These are phyloP conservation scores for Bryoglossum gracile DNA, from an alignment of 495 filamentous ascomycete genomes.

Conservation along the genomic window DNA sequence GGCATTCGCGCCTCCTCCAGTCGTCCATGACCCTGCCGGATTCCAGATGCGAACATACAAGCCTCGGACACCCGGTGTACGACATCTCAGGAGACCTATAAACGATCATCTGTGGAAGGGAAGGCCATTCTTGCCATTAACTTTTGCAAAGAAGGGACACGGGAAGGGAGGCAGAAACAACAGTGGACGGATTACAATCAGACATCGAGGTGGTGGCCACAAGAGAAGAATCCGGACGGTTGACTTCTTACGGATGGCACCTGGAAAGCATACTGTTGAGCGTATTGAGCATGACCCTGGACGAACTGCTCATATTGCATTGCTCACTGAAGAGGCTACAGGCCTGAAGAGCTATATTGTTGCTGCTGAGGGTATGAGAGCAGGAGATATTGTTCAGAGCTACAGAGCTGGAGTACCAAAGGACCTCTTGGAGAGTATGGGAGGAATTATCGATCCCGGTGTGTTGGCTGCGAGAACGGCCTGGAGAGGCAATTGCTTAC, in stretches of 20 bases:
- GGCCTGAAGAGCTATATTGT: slow-evolving; percentile 78
- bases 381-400: slow-evolving; percentile 84
- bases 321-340: slow-evolving; percentile 64
- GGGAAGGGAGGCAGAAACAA: slow-evolving; percentile 89
- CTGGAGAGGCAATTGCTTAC: slow-evolving; percentile 90
- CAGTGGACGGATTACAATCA: slow-evolving; percentile 72
- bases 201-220: slow-evolving; percentile 84
- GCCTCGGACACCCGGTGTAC: slow-evolving; percentile 86
- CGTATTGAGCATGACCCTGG: slow-evolving; percentile 95
- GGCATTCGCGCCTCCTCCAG: slow-evolving; percentile 25
- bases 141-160: slow-evolving; percentile 84
- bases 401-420: slow-evolving; percentile 82
- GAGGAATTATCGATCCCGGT: slow-evolving; percentile 84
- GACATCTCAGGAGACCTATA: slow-evolving; percentile 83
- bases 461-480: slow-evolving; percentile 90
- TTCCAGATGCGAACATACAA: slow-evolving; percentile 75
- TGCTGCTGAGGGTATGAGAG: slow-evolving; percentile 86
- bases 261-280: slow-evolving; percentile 80
- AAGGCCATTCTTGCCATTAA: slow-evolving; percentile 72
- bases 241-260: slow-evolving; percentile 68
- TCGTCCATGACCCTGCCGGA: slow-evolving; percentile 5
- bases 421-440: slow-evolving; percentile 81
- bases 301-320: slow-evolving; percentile 85
- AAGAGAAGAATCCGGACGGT: slow-evolving; percentile 87
- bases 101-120: slow-evolving; percentile 98